A percentile compares a stretch with the other conserved stretches of the same genome.
These are phyloP conservation scores for Rhododendron ovatum DNA, from an alignment of 148 eudicot genomes.

Conservation along the genomic window DNA sequence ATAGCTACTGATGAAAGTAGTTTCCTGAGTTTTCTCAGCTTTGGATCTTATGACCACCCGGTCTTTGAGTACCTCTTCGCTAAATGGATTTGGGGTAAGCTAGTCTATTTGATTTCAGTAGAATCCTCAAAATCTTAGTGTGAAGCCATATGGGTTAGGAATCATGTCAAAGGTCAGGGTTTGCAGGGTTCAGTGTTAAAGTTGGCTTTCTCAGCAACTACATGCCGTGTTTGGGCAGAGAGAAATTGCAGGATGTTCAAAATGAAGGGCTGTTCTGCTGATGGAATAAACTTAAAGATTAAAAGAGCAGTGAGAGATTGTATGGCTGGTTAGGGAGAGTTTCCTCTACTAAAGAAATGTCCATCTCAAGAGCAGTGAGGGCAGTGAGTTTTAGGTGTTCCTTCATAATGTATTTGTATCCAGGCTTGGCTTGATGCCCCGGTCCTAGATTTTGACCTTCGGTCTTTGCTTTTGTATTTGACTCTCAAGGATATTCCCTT, in stretches of 20 bases:
- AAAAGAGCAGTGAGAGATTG: background rate
- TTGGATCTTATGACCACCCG: background rate
- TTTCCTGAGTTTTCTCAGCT: background rate
- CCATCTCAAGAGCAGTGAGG: background rate
- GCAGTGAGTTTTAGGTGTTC: background rate
- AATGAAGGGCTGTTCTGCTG: background rate
- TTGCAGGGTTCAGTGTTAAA: background rate
- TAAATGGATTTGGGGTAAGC: background rate
- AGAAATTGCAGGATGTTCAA: background rate
- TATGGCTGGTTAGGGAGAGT: background rate
- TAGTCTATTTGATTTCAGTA: background rate
- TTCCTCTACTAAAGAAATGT: background rate
- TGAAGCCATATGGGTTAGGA: background rate
- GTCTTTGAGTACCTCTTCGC: background rate
- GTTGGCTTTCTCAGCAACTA: background rate
- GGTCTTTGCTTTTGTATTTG: background rate
- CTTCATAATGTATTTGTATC: background rate
- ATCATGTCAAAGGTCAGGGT: background rate
- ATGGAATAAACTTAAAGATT: background rate
- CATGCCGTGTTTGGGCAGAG: background rate
- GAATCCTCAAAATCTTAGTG: no score
- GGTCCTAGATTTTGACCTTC: background rate
- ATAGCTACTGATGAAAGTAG: background rate
- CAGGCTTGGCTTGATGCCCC: background rate
- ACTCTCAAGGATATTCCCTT: background rate